A percentile compares a stretch with the other conserved stretches of the same genome.
phyloP scores from a whole-genome alignment of 1,284 basidiomycete species.

The Amylostereum chailletii region DNA sequence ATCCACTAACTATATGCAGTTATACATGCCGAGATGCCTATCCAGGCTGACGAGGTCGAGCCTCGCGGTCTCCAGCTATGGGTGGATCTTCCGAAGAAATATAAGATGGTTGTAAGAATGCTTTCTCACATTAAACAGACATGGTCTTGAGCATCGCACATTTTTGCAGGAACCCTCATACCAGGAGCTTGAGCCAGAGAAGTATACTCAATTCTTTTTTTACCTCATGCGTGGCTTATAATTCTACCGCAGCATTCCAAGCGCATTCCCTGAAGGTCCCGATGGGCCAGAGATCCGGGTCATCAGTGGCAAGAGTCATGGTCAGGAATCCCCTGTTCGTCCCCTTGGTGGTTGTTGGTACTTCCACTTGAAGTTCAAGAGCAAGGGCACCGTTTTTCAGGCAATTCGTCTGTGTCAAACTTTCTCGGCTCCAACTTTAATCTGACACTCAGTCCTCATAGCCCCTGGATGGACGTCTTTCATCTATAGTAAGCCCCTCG shows the following conservation, averaged over 20 bases:
- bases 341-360: slow-evolving; percentile 92
- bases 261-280: slow-evolving; percentile 61
- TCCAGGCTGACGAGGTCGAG: slow-evolving; percentile 62
- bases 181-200: slow-evolving; percentile 61
- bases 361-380: slow-evolving; percentile 73
- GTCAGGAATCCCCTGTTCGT: slow-evolving; percentile 79
- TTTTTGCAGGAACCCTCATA: slow-evolving; percentile 51
- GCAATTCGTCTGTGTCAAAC: slow-evolving; percentile 56
- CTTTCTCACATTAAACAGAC: neutral
- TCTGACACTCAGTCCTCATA: slow-evolving; percentile 18
- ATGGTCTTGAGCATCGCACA: neutral
- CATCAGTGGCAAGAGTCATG: slow-evolving; percentile 84
- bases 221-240: neutral
- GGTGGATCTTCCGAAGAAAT: slow-evolving; percentile 84
- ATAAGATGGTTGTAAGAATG: slow-evolving; percentile 70
- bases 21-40: slow-evolving; percentile 88
- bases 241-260: slow-evolving; percentile 51
- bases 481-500: slow-evolving; percentile 54
- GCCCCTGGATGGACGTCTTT: slow-evolving; percentile 78
- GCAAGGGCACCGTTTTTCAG: slow-evolving; percentile 70
- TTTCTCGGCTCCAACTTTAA: neutral
- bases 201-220: slow-evolving; percentile 31
- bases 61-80: slow-evolving; percentile 85
- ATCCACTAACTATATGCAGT: slow-evolving; percentile 24
- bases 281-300: slow-evolving; percentile 75